Conservation (phyloP, 805 yeast species). For the Pichia exigua region DNA sequence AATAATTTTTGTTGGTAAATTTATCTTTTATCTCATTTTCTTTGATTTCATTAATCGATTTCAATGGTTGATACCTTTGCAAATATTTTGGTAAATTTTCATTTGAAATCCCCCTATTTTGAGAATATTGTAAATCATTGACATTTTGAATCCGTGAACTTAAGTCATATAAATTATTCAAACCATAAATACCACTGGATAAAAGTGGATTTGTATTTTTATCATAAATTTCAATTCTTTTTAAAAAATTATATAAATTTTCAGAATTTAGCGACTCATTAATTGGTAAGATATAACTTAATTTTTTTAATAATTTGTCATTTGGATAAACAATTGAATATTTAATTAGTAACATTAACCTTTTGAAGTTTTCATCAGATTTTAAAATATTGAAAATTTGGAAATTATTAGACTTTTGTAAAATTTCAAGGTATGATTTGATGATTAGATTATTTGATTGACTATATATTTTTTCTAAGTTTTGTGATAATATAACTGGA, state of each 20-base stretch:
- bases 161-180: slow-evolving; percentile 2
- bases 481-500: slow-evolving; percentile 18
- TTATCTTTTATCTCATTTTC: neutral
- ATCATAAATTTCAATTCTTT: slow-evolving; percentile 13
- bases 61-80: slow-evolving; percentile 3
- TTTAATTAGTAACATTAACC: slow-evolving; percentile 22
- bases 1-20: slow-evolving; percentile 2
- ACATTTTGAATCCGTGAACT: neutral
- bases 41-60: neutral
- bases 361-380: slow-evolving; percentile 14
- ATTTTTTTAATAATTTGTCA: slow-evolving; percentile 13
- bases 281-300: slow-evolving; percentile 12
- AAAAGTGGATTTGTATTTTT: slow-evolving; percentile 19
- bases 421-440: slow-evolving; percentile 12
- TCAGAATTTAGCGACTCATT: slow-evolving; percentile 3
- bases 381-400: slow-evolving; percentile 11
- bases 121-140: slow-evolving; percentile 6
- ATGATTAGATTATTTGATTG: slow-evolving; percentile 11
- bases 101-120: neutral
- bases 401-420: slow-evolving; percentile 13
- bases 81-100: slow-evolving; percentile 4
- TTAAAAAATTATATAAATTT: slow-evolving; percentile 13
- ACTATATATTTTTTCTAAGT: slow-evolving; percentile 13
- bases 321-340: slow-evolving; percentile 29
- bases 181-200: slow-evolving; percentile 22